Conservation (phyloP, 306 rosid species). For the Quercus cerris region DNA sequence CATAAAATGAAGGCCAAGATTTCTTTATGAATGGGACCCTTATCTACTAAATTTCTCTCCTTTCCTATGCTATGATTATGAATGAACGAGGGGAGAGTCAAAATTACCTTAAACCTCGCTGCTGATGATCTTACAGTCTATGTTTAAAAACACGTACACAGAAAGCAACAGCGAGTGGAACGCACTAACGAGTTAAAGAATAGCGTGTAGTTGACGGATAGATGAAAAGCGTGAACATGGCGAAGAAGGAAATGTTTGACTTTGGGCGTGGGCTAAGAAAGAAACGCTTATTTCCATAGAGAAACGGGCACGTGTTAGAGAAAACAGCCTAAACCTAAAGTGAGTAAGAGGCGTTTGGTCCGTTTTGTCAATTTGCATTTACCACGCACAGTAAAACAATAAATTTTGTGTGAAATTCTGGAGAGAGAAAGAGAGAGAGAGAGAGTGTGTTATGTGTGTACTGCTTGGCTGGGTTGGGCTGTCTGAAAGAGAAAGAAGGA, state of each 20-base stretch:
- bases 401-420: slow-evolving; percentile 22
- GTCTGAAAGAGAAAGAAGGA: not conserved
- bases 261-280: slow-evolving; percentile 19
- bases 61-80: not conserved
- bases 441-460: not conserved
- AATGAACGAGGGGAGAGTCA: too few species aligned
- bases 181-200: not conserved
- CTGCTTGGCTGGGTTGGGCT: not conserved
- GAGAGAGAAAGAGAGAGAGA: slow-evolving; percentile 5
- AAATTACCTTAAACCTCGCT: too few species aligned
- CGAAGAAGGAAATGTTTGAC: slow-evolving; percentile 50
- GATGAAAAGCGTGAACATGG: not conserved
- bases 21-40: slow-evolving; percentile 26
- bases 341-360: slow-evolving; percentile 37
- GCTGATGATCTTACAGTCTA: too few species aligned
- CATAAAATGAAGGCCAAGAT: slow-evolving; percentile 35
- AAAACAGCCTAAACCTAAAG: slow-evolving; percentile 22
- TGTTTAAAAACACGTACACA: too few species aligned
- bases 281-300: slow-evolving; percentile 34
- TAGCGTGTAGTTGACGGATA: not conserved
- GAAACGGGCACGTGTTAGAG: slow-evolving; percentile 31
- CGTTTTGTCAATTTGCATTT: slow-evolving; percentile 50
- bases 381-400: slow-evolving; percentile 48
- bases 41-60: not conserved
- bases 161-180: not conserved